Evolutionary conservation across 1,284 basidiomycete species (phyloP), one percentile per base, ranked within the genome.

Genomic region (Ustilago esculenta): DNA sequence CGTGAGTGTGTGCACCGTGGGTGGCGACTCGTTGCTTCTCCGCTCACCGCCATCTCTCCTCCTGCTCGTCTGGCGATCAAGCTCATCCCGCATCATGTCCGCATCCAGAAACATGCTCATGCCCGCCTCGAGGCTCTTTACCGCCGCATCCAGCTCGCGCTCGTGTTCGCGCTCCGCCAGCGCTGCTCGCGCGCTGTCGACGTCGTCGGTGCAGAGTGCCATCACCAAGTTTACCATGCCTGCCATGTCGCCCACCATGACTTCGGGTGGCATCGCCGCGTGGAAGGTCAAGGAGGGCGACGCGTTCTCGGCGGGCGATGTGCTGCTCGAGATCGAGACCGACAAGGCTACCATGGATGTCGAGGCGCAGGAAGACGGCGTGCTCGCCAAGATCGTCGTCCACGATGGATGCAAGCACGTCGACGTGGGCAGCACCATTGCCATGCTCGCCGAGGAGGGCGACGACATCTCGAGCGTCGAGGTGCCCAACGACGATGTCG

Each of bases 301-400:
- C 24, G 44, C 65, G 3, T 84, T 84, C 73, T 68, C 50, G 17
- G 88, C 90, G 6, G 94, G 95, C 36, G 95, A 99, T 77, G 94
- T 99, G 63, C 85, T 95, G 45, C 87, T 95, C 46, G 94, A 98
- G 85, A 92, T 99, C 81, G 93, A 80, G 56, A 79, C 77, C 42
- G 75, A 80, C 69, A 81, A 79, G 69, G 82, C 82, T 5, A 77
- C 79, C 47, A 83, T 84, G 67, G 83, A 84, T 47, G 82, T 84
- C 30, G 83, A 84, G 73, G 83, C 83, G 18, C 82, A 83, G 67
- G 83, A 84, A 27, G 83, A 84, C 55, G 83, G 83, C 25, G 64
- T 84, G 11, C 75, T 84, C 61, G 83, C 80, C 58, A 83, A 83
- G 69, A 83, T 84, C 46, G 14, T 81, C 9, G 75, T 80, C 15